These are phyloP conservation scores for Eimeria mitis DNA, from an alignment of 169 alveolate genomes.

Conservation along the genomic window DNA sequence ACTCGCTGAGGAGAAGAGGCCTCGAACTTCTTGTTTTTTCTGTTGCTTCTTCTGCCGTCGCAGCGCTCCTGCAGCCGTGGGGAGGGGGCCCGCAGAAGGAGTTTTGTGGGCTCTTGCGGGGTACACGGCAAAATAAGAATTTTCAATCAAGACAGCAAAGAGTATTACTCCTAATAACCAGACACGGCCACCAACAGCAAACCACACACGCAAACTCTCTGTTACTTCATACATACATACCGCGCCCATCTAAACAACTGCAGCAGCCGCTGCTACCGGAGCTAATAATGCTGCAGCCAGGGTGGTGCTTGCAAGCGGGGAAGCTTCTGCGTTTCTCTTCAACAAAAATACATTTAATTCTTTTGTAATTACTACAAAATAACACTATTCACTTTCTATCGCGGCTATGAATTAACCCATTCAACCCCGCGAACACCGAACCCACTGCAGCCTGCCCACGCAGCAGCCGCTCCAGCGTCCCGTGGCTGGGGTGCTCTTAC, in stretches of 20 bases:
- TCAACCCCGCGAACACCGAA: not conserved
- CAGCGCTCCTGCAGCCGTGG: constrained; percentile 19
- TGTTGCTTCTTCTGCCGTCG: no score
- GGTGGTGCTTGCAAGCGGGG: not conserved
- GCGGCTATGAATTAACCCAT: not conserved
- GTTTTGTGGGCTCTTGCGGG: not conserved
- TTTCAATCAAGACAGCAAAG: not conserved
- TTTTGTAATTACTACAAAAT: not conserved
- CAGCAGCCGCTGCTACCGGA: not conserved
- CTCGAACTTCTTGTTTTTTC: not conserved
- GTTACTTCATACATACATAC: not conserved
- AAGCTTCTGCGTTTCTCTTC: not conserved
- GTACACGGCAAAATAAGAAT: not conserved
- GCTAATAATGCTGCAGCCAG: not conserved
- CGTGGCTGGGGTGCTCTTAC: not conserved
- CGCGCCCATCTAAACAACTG: not conserved
- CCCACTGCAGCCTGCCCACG: not conserved
- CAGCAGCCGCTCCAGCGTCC: not conserved
- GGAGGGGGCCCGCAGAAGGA: constrained; percentile 41
- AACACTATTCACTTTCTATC: no score
- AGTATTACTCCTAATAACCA: not conserved
- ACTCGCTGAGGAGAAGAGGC: not conserved
- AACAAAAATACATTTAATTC: not conserved
- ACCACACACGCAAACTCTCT: not conserved
- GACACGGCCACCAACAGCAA: constrained; percentile 47